Evolutionary conservation across 192 early-diverging fungal species (phyloP).

Genomic region (Jimgerdemannia flammicorona): DNA sequence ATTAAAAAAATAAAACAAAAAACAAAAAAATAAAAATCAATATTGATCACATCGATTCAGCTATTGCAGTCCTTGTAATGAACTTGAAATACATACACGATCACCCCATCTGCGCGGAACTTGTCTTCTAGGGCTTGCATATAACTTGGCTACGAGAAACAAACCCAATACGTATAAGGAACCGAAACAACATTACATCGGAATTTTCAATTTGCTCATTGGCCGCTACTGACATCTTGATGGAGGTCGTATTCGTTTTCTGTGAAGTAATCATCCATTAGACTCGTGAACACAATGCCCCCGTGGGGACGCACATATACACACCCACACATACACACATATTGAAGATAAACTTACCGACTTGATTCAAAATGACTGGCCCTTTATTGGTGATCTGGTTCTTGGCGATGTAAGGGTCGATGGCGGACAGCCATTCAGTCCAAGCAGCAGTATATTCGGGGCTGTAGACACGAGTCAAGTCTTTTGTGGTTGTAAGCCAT

Average conservation of each 20-base stretch:
- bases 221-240: neutral
- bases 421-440: slow-evolving; percentile 11
- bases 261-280: neutral
- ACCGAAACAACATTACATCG: neutral
- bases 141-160: neutral
- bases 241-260: slow-evolving; percentile 1
- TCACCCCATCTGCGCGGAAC: slow-evolving; percentile 3
- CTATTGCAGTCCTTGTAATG: neutral
- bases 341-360: neutral
- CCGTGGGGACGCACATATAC: neutral
- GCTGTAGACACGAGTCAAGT: neutral
- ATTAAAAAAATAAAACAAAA: neutral
- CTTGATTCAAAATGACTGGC: slow-evolving; percentile 9
- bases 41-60: no score
- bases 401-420: slow-evolving; percentile 3
- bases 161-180: neutral
- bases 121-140: slow-evolving; percentile 7
- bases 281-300: neutral
- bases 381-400: slow-evolving; percentile 8
- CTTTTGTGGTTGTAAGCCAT: slow-evolving; percentile 6
- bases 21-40: neutral
- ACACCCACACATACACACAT: no score
- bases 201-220: neutral
- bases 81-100: neutral
- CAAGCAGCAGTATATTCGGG: slow-evolving; percentile 4